Evolutionary conservation across 176 grass and related monocot species (phyloP).

Genomic region (Aegilops umbellulata): DNA sequence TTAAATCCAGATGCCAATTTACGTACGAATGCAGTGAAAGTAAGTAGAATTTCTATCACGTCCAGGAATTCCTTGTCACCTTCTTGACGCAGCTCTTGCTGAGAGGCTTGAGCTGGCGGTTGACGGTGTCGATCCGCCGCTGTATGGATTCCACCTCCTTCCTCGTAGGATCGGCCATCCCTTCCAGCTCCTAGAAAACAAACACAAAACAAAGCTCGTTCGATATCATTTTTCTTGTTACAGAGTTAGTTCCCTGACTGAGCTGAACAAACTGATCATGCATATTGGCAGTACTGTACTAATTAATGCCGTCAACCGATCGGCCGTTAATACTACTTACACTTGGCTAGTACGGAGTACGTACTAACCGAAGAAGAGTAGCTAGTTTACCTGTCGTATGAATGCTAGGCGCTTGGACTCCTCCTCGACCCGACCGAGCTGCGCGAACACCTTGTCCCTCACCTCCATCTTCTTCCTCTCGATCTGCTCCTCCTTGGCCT

Average conservation of each 20-base stretch:
- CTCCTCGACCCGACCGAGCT: constrained; percentile 88
- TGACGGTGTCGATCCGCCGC: constrained; percentile 72
- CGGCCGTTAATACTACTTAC: no score
- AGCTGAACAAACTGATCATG: no score
- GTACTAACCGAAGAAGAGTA: background rate
- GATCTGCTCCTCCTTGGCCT: constrained; percentile 91
- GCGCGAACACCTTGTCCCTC: constrained; percentile 79
- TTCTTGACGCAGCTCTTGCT: constrained; percentile 83
- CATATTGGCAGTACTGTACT: no score
- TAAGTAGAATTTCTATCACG: no score
- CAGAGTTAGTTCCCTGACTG: no score
- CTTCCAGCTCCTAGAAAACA: constrained; percentile 64
- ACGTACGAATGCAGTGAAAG: background rate
- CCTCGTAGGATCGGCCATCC: constrained; percentile 78
- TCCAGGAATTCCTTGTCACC: constrained; percentile 30
- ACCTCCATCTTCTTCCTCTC: constrained; percentile 91
- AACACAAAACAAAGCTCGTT: no score
- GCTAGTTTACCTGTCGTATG: constrained; percentile 65
- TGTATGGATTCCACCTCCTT: constrained; percentile 80
- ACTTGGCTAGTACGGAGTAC: background rate
- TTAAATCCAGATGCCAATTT: background rate
- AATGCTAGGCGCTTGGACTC: constrained; percentile 80
- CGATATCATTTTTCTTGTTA: no score
- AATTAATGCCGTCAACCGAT: no score
- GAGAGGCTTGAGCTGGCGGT: constrained; percentile 88